These are phyloP conservation scores for Aureoboletus auriporus DNA, from an alignment of 768 basidiomycete genomes.

Conservation along the genomic window DNA sequence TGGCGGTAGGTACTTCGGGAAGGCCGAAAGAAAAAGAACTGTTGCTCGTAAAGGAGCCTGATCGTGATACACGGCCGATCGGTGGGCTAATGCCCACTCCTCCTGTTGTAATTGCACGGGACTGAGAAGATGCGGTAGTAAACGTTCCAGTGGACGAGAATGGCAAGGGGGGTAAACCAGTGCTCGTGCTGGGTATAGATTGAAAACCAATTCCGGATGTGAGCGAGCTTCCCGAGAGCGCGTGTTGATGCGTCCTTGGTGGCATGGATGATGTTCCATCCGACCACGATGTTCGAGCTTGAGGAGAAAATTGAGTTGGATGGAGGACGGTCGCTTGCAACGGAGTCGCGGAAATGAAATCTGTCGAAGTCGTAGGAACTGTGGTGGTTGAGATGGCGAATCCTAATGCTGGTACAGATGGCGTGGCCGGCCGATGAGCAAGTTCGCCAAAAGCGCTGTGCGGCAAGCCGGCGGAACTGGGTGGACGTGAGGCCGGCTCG, in stretches of 20 bases:
- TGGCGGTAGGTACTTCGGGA: conserved; percentile 24
- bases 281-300: conserved; percentile 28
- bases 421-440: conserved; percentile 16
- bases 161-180: conserved; percentile 25
- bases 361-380: conserved; percentile 16
- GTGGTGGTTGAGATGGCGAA: conserved; percentile 21
- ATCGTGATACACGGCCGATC: conserved; percentile 54
- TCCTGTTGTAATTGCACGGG: conserved; percentile 17
- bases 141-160: conserved; percentile 32
- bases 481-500: conserved; percentile 29
- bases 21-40: conserved; percentile 38
- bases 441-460: conserved; percentile 22
- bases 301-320: conserved; percentile 21
- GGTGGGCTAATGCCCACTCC: conserved; percentile 30
- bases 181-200: conserved; percentile 30
- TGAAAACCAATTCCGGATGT: conserved; percentile 25
- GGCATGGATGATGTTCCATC: conserved; percentile 26
- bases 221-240: conserved; percentile 29
- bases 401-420: conserved; percentile 12
- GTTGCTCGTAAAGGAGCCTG: conserved; percentile 50
- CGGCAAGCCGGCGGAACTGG: conserved; percentile 28
- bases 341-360: conserved; percentile 22
- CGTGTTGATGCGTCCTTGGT: conserved; percentile 29
- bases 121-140: conserved; percentile 23
- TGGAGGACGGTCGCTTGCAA: conserved; percentile 20